Evolutionary conservation across 2,329 filamentous ascomycete species (phyloP), one percentile per base, ranked within the genome.

Genomic region (Penicillium sp.): DNA sequence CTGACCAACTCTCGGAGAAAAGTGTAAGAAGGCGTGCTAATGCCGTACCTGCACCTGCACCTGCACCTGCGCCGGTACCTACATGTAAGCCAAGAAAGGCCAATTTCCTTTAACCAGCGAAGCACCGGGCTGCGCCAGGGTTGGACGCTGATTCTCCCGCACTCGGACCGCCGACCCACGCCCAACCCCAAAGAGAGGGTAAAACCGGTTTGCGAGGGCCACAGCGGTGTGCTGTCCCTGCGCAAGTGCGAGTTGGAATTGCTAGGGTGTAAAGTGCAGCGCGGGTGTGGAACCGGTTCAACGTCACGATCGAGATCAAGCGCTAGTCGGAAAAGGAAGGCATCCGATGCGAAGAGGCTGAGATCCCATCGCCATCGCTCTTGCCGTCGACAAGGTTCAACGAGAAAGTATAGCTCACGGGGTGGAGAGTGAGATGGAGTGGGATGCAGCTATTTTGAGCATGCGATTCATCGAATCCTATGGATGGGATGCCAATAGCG

Each of bases 101-200:
- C 39, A 42, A 42, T 17, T 29, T 27, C 17, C 37, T 24, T 29
- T 20, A 13, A 20, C n/a, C 24, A 42, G 24, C 24, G 24, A 42
- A 27, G 39, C 36, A 26, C 36, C 36, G 36, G n/a, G 12, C 33
- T 36, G n/a, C 33, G 33, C 33, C 33, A 24, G 24, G 20, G 13
- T 7, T 15, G 21, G 36, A 15, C 18, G 18, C 17, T 27, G 20
- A 23, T 4, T 40, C 39, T 42, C 39, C 39, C 39, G 23, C 26
- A 42, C 39, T 42, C 26, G 23, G 39, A 42, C 39, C 39, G 23
- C 39, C 15, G 39, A 42, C 39, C 39, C 39, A 42, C 39, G 39
- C 15, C 13, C 20, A 42, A 29, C 39, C 15, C 20, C 21, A 23
- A n/a, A 39, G 36, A 4, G 21, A 39, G 3, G 2, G 12, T n/a